Conservation (phyloP, 768 basidiomycete species). For the Boletus rubropictus region DNA sequence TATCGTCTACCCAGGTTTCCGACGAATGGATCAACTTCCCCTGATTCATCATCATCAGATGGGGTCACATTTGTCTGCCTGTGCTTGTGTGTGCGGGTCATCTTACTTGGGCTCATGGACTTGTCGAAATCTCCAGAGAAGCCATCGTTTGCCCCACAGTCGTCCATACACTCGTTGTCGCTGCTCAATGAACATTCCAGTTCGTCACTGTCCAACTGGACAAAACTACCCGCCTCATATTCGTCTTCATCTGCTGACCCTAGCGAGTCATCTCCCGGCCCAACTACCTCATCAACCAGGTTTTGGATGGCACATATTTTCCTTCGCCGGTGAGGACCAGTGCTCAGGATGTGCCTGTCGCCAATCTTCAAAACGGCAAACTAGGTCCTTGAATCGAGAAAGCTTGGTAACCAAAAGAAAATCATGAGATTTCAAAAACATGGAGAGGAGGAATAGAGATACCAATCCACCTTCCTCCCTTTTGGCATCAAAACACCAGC, state of each 20-base stretch:
- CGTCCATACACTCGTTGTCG: no score
- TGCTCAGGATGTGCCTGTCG: conserved; percentile 10
- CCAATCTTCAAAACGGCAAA: conserved; percentile 8
- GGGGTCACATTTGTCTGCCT: neutral
- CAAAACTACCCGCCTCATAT: no score
- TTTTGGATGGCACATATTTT: conserved; percentile 4
- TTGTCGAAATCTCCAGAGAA: neutral
- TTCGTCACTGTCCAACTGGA: no score
- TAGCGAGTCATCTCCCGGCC: conserved; percentile 8
- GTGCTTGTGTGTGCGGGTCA: neutral
- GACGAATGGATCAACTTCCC: neutral
- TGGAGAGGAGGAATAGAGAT: neutral
- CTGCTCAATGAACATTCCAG: neutral
- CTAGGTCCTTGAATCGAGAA: conserved; percentile 6
- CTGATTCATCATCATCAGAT: neutral
- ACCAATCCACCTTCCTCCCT: conserved; percentile 2
- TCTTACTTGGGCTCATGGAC: neutral
- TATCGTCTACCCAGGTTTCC: conserved; percentile 6
- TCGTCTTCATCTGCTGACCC: conserved; percentile 12
- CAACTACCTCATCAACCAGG: conserved; percentile 13
- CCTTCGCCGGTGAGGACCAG: conserved; percentile 1
- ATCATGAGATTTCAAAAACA: neutral
- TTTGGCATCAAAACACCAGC: conserved; percentile 10
- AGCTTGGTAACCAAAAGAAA: neutral
- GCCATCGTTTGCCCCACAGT: neutral